Evolutionary conservation across 2,329 filamentous ascomycete species (phyloP).

Genomic region (Fusarium heterosporum): DNA sequence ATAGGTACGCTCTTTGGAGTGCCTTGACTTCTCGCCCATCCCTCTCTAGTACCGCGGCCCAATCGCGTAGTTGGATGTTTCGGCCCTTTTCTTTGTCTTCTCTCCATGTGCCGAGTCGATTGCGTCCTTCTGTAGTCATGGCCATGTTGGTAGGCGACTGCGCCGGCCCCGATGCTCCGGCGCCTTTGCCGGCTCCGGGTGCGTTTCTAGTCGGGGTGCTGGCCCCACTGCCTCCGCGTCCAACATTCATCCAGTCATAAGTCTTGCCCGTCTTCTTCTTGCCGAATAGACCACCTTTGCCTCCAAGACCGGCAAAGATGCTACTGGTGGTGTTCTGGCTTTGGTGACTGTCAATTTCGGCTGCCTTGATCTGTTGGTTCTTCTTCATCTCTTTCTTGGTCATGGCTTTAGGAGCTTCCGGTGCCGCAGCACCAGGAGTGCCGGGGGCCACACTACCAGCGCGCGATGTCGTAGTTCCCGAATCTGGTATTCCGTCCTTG

Average conservation of each 20-base stretch:
- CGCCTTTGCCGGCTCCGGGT: slow-evolving; percentile 50
- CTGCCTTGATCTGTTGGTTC: slow-evolving; percentile 79
- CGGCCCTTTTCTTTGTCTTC: slow-evolving; percentile 82
- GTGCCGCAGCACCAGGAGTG: slow-evolving; percentile 71
- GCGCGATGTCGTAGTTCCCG: slow-evolving; percentile 61
- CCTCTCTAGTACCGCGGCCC: slow-evolving; percentile 81
- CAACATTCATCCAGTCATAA: slow-evolving; percentile 79
- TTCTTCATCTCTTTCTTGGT: slow-evolving; percentile 89
- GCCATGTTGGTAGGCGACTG: slow-evolving; percentile 51
- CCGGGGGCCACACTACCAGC: slow-evolving; percentile 68
- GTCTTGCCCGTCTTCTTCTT: slow-evolving; percentile 74
- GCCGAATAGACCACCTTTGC: slow-evolving; percentile 66
- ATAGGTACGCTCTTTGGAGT: slow-evolving; percentile 68
- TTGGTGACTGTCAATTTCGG: slow-evolving; percentile 81
- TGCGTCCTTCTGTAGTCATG: slow-evolving; percentile 68
- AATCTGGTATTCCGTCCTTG: slow-evolving; percentile 66
- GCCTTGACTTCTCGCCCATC: slow-evolving; percentile 77
- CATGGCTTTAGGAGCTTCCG: slow-evolving; percentile 74
- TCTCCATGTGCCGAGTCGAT: slow-evolving; percentile 78
- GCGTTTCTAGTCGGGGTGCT: slow-evolving; percentile 61
- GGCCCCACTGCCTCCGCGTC: slow-evolving; percentile 62
- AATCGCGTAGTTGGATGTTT: slow-evolving; percentile 86
- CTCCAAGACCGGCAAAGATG: slow-evolving; percentile 75
- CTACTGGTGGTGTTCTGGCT: slow-evolving; percentile 87
- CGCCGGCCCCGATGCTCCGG: slow-evolving; percentile 48